phyloP scores from a whole-genome alignment of 2,329 filamentous ascomycete species.

The Fonsecaea pedrosoi region DNA sequence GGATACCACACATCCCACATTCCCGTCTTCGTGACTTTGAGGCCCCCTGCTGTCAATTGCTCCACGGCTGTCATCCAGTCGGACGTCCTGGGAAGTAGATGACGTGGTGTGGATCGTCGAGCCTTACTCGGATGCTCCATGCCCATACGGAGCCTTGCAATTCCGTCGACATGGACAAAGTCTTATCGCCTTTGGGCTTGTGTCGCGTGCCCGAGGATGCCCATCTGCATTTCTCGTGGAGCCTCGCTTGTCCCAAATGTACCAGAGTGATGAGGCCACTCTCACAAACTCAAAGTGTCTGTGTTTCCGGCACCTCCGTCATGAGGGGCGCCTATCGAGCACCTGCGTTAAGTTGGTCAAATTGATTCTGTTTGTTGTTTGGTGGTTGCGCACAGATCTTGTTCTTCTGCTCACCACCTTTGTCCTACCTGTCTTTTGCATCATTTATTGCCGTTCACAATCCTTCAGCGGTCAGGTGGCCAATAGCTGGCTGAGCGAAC shows the following conservation, averaged over 20 bases:
- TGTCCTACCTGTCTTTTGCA: not conserved
- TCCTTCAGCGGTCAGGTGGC: not conserved
- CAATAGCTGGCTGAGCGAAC: not conserved
- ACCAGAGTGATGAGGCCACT: not conserved
- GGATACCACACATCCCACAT: not conserved
- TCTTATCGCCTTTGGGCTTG: constrained; percentile 1
- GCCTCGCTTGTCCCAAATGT: constrained; percentile 8
- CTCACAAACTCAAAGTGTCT: constrained; percentile 6
- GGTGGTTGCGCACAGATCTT: not conserved
- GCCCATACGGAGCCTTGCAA: constrained; percentile 15
- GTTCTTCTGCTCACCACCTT: not conserved
- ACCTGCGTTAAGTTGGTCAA: not conserved
- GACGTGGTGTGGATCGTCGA: constrained; percentile 14
- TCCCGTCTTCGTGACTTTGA: not conserved
- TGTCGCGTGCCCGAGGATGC: constrained; percentile 17
- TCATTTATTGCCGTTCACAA: not conserved
- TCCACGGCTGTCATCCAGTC: constrained; percentile 14
- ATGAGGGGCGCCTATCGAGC: not conserved
- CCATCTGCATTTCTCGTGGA: constrained; percentile 13
- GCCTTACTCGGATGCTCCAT: not conserved
- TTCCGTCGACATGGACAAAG: constrained; percentile 1
- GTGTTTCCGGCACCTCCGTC: constrained; percentile 14
- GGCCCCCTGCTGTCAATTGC: not conserved
- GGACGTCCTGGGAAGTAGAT: constrained; percentile 6
- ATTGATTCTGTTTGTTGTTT: constrained; percentile 2